phyloP scores from a whole-genome alignment of 2,329 filamentous ascomycete species.

The Fusarium buxicola region DNA sequence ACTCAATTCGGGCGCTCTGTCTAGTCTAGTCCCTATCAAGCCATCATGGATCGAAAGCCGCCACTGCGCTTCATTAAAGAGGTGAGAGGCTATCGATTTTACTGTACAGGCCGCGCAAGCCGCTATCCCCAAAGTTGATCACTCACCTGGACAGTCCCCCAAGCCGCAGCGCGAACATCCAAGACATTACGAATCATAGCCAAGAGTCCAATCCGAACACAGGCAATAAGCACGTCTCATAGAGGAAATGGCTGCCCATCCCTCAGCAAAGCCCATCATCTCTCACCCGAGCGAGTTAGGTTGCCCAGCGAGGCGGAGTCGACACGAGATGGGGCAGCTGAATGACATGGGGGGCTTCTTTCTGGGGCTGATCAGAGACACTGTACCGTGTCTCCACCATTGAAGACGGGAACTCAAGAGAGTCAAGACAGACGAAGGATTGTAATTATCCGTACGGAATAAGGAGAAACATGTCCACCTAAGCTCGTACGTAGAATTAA shows the following conservation, averaged over 20 bases:
- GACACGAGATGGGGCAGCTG: conserved; percentile 5
- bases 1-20: neutral
- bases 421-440: too few relatives aligned
- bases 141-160: neutral
- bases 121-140: neutral
- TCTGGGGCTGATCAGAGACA: neutral
- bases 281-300: conserved; percentile 23
- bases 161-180: neutral
- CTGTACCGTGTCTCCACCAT: too few relatives aligned
- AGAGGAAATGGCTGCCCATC: too few relatives aligned
- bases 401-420: too few relatives aligned
- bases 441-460: too few relatives aligned
- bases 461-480: neutral
- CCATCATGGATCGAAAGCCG: neutral
- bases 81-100: neutral
- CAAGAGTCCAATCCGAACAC: neutral
- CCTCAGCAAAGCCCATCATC: conserved; percentile 25
- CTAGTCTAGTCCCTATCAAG: neutral
- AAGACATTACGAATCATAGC: conserved; percentile 6
- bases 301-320: conserved; percentile 24
- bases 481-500: neutral
- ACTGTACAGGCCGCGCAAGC: conserved; percentile 4
- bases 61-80: neutral
- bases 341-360: conserved; percentile 1
- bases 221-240: too few relatives aligned